Conservation (phyloP, 2,329 filamentous ascomycete species). For the Periconia sp. region DNA sequence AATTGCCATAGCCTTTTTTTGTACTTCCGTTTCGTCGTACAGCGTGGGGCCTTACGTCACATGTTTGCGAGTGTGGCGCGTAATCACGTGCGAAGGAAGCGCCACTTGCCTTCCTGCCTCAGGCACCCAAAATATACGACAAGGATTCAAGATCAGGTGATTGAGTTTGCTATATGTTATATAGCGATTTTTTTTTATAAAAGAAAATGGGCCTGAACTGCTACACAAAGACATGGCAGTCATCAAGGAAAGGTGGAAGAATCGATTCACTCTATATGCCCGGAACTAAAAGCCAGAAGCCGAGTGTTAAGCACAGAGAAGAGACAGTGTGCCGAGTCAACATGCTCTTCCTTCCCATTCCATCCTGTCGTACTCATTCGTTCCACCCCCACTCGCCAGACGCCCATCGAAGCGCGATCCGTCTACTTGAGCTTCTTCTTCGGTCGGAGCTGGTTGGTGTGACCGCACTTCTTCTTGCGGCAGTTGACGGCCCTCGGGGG, state of each 20-base stretch:
- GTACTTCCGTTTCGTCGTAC: too few species aligned
- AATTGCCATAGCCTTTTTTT: too few species aligned
- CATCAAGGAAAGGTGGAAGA: slow-evolving; percentile 34
- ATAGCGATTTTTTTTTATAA: too few species aligned
- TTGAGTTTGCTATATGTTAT: too few species aligned
- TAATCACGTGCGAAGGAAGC: slow-evolving; percentile 24
- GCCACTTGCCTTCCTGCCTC: slow-evolving; percentile 10
- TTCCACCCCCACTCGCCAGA: slow-evolving; percentile 39
- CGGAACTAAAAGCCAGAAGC: slow-evolving; percentile 29
- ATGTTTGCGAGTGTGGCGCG: slow-evolving; percentile 25
- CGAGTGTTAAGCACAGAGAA: slow-evolving; percentile 33
- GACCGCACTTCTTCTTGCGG: slow-evolving; percentile 98
- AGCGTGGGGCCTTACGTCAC: slow-evolving; percentile 22
- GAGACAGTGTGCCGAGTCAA: slow-evolving; percentile 34
- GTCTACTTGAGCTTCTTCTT: slow-evolving; percentile 99
- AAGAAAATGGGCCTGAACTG: too few species aligned
- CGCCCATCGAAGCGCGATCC: slow-evolving; percentile 43
- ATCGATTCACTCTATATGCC: slow-evolving; percentile 45
- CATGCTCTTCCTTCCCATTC: slow-evolving; percentile 32
- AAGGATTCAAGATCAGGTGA: not conserved
- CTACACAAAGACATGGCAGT: too few species aligned
- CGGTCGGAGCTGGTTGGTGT: slow-evolving; percentile 99
- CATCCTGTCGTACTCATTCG: slow-evolving; percentile 34
- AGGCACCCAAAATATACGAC: not conserved
- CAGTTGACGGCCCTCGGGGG: slow-evolving; percentile 99